phyloP scores from a whole-genome alignment of 495 filamentous ascomycete species.

The Annulohypoxylon nitens region DNA sequence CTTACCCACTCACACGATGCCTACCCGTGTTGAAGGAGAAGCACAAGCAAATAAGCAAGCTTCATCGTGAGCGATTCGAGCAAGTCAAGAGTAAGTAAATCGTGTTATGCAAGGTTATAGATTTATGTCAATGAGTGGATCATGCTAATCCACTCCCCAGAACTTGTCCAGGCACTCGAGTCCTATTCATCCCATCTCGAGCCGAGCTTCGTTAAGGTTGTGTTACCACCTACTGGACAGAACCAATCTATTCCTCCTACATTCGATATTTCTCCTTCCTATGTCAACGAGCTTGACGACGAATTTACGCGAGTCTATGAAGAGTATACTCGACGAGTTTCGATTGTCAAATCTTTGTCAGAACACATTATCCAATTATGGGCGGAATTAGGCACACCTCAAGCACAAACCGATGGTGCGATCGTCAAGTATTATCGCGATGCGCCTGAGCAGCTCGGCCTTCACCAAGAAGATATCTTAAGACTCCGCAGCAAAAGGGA shows the following conservation, averaged over 20 bases:
- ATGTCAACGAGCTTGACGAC: slow-evolving; percentile 85
- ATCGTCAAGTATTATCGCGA: slow-evolving; percentile 92
- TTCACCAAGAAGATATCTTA: slow-evolving; percentile 86
- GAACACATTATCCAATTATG: slow-evolving; percentile 94
- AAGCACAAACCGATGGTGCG: slow-evolving; percentile 86
- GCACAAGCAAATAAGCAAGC: slow-evolving; percentile 78
- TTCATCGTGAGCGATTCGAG: slow-evolving; percentile 90
- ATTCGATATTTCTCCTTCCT: slow-evolving; percentile 91
- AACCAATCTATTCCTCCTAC: slow-evolving; percentile 80
- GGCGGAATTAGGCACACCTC: slow-evolving; percentile 93
- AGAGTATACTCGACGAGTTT: slow-evolving; percentile 87
- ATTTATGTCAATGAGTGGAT: not conserved
- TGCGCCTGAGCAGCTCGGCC: slow-evolving; percentile 89
- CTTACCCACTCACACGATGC: slow-evolving; percentile 83
- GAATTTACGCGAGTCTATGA: slow-evolving; percentile 96
- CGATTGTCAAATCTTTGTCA: slow-evolving; percentile 76
- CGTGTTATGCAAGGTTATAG: not conserved
- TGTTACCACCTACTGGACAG: slow-evolving; percentile 81
- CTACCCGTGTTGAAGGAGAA: slow-evolving; percentile 86
- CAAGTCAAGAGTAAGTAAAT: slow-evolving; percentile 85
- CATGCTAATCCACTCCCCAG: slow-evolving; percentile 60
- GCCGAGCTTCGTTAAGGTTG: slow-evolving; percentile 81
- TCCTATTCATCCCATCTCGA: slow-evolving; percentile 97
- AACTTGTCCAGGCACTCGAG: slow-evolving; percentile 91
- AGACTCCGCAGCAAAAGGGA: slow-evolving; percentile 79